Evolutionary conservation across 306 rosid genomes (phyloP).

Genomic region (Rosa persica): DNA sequence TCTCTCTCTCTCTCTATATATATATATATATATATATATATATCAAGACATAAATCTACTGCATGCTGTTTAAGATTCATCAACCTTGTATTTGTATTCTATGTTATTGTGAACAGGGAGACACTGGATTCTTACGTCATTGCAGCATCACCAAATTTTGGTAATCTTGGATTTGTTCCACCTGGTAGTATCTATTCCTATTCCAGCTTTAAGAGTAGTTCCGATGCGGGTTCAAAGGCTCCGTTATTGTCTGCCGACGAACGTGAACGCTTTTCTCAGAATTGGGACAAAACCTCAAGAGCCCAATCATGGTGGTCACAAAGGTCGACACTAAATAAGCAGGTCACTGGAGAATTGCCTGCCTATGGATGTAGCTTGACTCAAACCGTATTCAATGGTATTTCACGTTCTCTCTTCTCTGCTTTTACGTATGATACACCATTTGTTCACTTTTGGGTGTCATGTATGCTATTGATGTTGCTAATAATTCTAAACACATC

Average conservation of each 20-base stretch:
- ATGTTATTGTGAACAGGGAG: constrained; percentile 54
- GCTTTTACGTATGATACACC: too few relatives aligned
- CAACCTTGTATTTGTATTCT: too few relatives aligned
- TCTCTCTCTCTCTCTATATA: not conserved
- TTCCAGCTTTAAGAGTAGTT: constrained; percentile 45
- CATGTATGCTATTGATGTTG: too few relatives aligned
- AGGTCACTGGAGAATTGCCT: constrained; percentile 54
- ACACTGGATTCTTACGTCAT: constrained; percentile 73
- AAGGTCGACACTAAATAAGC: constrained; percentile 49
- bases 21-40: too few relatives aligned
- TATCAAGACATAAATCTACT: too few relatives aligned
- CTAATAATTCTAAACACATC: too few relatives aligned
- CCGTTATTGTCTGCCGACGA: constrained; percentile 54
- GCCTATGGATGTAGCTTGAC: constrained; percentile 69
- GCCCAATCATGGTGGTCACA: constrained; percentile 52
- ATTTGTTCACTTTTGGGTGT: too few relatives aligned
- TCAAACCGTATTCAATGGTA: constrained; percentile 85
- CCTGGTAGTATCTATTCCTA: constrained; percentile 34
- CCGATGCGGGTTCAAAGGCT: constrained; percentile 51
- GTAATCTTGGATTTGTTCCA: constrained; percentile 41
- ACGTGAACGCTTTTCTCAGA: constrained; percentile 16
- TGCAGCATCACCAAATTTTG: constrained; percentile 67
- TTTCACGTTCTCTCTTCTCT: too few relatives aligned
- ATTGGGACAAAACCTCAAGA: constrained; percentile 35
- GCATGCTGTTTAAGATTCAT: too few relatives aligned